Base-by-base conservation (phyloP, 2,329 filamentous ascomycete genomes). In the Alternaria panax region DNA sequence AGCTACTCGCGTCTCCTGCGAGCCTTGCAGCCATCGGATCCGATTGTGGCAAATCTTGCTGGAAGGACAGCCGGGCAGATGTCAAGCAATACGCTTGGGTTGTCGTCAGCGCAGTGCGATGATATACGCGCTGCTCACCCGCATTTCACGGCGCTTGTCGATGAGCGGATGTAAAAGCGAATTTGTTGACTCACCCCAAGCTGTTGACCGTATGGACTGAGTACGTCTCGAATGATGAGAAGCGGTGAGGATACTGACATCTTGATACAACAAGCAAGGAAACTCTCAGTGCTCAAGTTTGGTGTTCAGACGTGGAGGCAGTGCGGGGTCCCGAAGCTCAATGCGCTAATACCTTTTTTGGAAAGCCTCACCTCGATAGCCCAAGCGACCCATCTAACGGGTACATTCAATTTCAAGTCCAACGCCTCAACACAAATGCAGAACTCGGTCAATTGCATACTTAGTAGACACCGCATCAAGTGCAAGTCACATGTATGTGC, bases 291-390 rank as follows among this genome's bases (percentile, higher is more conserved):
- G n/a, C n/a, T n/a, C 28, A 12, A 34, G 9, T 32, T 32, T 36
- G 45, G 45, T 41, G 20, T 48, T 34, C 2, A 48, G 45, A 34
- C 22, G 20, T 48, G 20, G 5, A 34, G 8, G 45, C 22, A 48
- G 36, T n/a, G 45, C 45, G 45, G 45, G 45, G 45, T 48, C 30
- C 45, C 28, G 45, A n/a, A 48, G 45, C 45, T 36, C 28, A 32
- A 48, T 30, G 18, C 22, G 7, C 45, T 36, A 48, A 36, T 14
- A 24, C 30, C 20, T 48, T 48, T 48, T 36, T 25, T n/a, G 20
- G 45, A 36, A 24, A 34, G 16, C 27, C 22, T n/a, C 20, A 11
- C 14, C 20, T n/a, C 16, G 9, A 20, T n/a, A 48, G 7, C 38
- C 20, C 45, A 36, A 36, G 20, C 20, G 8, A 34, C 30, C 3